Evolutionary conservation across 1,139 yeast genomes (phyloP).

Genomic region (Saccharomyces hybrid): DNA sequence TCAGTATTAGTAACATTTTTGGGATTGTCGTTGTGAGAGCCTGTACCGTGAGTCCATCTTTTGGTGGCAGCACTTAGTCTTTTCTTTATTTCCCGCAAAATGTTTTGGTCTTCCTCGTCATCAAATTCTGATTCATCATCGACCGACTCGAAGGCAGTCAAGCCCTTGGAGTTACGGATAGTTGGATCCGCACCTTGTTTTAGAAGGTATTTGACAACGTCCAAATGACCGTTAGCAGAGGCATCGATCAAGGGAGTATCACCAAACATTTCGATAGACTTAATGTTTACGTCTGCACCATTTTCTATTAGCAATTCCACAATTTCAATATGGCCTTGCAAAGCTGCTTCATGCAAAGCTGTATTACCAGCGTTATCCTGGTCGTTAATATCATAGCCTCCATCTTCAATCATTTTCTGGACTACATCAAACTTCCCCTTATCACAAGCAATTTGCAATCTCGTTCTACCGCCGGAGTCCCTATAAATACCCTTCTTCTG

Average conservation of each 20-base stretch:
- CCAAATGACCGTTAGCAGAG: conserved; percentile 70
- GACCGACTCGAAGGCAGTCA: conserved; percentile 59
- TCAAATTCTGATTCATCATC: conserved; percentile 36
- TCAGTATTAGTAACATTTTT: not conserved
- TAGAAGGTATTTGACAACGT: conserved; percentile 59
- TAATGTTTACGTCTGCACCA: conserved; percentile 69
- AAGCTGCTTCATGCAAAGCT: conserved; percentile 85
- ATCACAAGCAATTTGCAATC: conserved; percentile 74
- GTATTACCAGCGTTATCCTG: conserved; percentile 90
- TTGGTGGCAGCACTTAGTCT: conserved; percentile 23
- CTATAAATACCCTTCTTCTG: conserved; percentile 47
- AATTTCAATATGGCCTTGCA: conserved; percentile 62
- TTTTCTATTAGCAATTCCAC: conserved; percentile 45
- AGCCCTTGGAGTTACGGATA: conserved; percentile 69
- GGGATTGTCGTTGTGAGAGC: not conserved
- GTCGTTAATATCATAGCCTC: conserved; percentile 73
- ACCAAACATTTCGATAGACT: conserved; percentile 71
- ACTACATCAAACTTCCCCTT: conserved; percentile 66
- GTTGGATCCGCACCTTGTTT: conserved; percentile 80
- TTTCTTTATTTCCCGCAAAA: conserved; percentile 30
- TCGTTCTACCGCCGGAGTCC: conserved; percentile 81
- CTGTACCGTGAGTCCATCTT: conserved; percentile 13
- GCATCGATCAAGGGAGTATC: conserved; percentile 94
- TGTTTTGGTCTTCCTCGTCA: conserved; percentile 29
- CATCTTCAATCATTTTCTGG: conserved; percentile 41